A percentile compares a stretch with the other conserved stretches of the same genome.
phyloP scores from a whole-genome alignment of 1,284 basidiomycete genomes.

The Paramarasmius palmivorus region DNA sequence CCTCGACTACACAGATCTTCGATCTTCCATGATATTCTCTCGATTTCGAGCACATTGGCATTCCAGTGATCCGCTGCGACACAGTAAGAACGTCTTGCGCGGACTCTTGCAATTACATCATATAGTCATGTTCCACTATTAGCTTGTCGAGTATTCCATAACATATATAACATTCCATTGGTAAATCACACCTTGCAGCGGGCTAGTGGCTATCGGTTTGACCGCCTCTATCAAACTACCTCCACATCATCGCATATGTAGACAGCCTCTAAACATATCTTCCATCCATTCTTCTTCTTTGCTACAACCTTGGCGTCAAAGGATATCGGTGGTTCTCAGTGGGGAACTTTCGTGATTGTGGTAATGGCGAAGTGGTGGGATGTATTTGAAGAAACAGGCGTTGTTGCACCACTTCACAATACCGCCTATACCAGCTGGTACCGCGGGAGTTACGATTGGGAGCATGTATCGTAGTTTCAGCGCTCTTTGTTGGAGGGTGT shows the following conservation, averaged over 20 bases:
- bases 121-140: no score
- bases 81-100: no score
- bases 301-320: conserved; percentile 80
- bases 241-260: conserved; percentile 66
- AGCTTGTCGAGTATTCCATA: no score
- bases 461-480: conserved; percentile 80
- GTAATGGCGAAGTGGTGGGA: conserved; percentile 27
- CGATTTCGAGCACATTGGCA: no score
- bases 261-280: conserved; percentile 66
- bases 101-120: no score
- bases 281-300: conserved; percentile 75
- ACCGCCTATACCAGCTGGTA: conserved; percentile 25
- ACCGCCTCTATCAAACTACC: conserved; percentile 67
- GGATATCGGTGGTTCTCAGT: conserved; percentile 39
- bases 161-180: no score
- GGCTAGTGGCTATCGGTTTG: background rate
- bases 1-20: no score
- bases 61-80: no score
- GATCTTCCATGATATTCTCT: no score
- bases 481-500: conserved; percentile 58
- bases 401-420: conserved; percentile 21
- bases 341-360: conserved; percentile 27
- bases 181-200: no score
- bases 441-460: conserved; percentile 58
- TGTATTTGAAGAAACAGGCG: conserved; percentile 23